Conservation (phyloP, 2,329 filamentous ascomycete genomes). For the Ceratocystis cubensis region DNA sequence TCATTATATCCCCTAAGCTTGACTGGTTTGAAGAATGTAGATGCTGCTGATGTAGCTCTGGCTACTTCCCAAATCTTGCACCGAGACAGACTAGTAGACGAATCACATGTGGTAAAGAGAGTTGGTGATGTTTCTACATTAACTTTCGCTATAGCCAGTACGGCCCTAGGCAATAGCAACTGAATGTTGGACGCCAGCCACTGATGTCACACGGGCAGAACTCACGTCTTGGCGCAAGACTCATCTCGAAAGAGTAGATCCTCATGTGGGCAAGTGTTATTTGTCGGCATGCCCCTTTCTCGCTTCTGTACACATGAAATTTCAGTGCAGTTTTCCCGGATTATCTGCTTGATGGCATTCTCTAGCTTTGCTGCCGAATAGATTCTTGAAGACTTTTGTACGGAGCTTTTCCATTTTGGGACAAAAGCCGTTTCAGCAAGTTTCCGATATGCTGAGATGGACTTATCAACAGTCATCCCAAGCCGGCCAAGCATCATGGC, state of each 20-base stretch:
- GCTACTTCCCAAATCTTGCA: slow-evolving; percentile 27
- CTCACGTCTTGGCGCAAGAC: background rate
- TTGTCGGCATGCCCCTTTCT: background rate
- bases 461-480: background rate
- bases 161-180: background rate
- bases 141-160: background rate
- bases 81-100: slow-evolving; percentile 19
- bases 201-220: background rate
- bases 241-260: background rate
- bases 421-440: background rate
- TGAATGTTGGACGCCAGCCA: background rate
- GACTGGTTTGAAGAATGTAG: slow-evolving; percentile 27
- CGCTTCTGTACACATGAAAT: background rate
- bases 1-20: slow-evolving; percentile 17
- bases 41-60: slow-evolving; percentile 26
- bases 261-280: background rate
- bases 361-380: background rate
- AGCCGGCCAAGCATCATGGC: background rate
- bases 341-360: background rate
- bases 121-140: slow-evolving; percentile 21
- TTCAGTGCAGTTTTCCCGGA: background rate
- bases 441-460: background rate
- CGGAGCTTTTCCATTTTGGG: background rate
- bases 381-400: background rate
- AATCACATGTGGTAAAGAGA: slow-evolving; percentile 26